Conservation (phyloP, 1,284 basidiomycete genomes). For the Farysia itapuensis region DNA sequence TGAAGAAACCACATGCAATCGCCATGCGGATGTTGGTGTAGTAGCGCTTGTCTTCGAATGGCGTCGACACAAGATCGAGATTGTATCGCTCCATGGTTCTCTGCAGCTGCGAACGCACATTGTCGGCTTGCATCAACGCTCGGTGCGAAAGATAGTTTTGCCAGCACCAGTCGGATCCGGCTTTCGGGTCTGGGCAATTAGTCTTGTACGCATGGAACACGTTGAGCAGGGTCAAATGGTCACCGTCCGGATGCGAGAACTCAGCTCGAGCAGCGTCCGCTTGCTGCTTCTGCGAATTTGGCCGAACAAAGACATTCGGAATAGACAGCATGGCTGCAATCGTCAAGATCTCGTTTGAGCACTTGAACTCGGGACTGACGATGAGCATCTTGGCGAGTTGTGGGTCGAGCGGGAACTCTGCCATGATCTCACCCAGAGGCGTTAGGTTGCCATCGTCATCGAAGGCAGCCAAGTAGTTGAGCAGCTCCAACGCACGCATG, state of each 20-base stretch:
- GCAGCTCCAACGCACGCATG: conserved; percentile 92
- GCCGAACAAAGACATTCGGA: conserved; percentile 90
- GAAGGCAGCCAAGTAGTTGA: conserved; percentile 88
- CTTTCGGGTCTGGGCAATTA: conserved; percentile 60
- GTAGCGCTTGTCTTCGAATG: conserved; percentile 75
- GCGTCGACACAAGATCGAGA: conserved; percentile 76
- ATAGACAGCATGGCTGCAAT: conserved; percentile 94
- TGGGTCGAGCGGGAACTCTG: conserved; percentile 95
- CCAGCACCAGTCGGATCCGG: conserved; percentile 76
- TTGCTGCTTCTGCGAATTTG: conserved; percentile 74
- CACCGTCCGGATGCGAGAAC: conserved; percentile 88
- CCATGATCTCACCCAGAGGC: conserved; percentile 85
- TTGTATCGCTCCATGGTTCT: conserved; percentile 81
- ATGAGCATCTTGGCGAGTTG: conserved; percentile 92
- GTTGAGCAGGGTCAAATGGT: conserved; percentile 92
- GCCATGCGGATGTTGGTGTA: conserved; percentile 79
- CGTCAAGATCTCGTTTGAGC: conserved; percentile 91
- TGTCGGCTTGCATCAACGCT: conserved; percentile 87
- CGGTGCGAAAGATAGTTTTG: conserved; percentile 84
- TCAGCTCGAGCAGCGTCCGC: conserved; percentile 88
- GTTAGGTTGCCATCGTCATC: conserved; percentile 95
- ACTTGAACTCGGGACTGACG: conserved; percentile 88
- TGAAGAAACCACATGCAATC: conserved; percentile 92
- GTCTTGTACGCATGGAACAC: conserved; percentile 90
- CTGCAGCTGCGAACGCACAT: conserved; percentile 88